Base-by-base conservation (phyloP, 768 basidiomycete genomes). In the Candolleomyces eurysporus region DNA sequence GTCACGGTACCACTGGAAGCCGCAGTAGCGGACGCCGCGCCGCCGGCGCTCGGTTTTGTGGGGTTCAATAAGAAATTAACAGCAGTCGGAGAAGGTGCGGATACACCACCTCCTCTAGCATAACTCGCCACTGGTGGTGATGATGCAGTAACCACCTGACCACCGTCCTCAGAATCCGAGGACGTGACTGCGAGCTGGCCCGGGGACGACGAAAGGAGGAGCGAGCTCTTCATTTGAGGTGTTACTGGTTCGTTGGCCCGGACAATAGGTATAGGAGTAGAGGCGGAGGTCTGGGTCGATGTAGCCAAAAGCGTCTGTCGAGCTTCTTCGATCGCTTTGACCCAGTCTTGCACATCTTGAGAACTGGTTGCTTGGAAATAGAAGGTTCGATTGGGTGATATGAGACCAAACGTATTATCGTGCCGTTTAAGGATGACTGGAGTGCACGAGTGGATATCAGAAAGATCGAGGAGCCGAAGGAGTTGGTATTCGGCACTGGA, bases 401-500 rank as follows among this genome's bases (percentile, higher is more conserved):
- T 93, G 61, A 99, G 87, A 11, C 94, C 95, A 66, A 98, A 96
- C 0, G 92, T 85, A 76, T 95, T 86, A 40, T 83, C 76, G 72
- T 98, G 94, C 67, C 90, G 89, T 79, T 98, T 98, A 67, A 98
- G 83, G 60, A 86, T 78, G 56, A 98, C 91, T 54, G 83, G 86
- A 1, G 92, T 92, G 77, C 92, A 94, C 10, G 94, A 90, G 71
- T 98, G 96, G 30, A 98, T 86, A 49, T 96, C 91, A 22, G 84
- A 79, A 19, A 98, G 83, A 66, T 95, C 92, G 61, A 98, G 85
- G 14, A 97, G 84, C 19, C 91, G 88, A 30, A 94, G 87, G 3
- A 98, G 84, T 73, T 96, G 83, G 77, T 98, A 98, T 75, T 99
- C 96, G 60, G 92, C 91, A 36, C 91, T 88, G 52, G 85, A 94